Base-by-base conservation (phyloP, 805 yeast genomes). In the Candida awuae region DNA sequence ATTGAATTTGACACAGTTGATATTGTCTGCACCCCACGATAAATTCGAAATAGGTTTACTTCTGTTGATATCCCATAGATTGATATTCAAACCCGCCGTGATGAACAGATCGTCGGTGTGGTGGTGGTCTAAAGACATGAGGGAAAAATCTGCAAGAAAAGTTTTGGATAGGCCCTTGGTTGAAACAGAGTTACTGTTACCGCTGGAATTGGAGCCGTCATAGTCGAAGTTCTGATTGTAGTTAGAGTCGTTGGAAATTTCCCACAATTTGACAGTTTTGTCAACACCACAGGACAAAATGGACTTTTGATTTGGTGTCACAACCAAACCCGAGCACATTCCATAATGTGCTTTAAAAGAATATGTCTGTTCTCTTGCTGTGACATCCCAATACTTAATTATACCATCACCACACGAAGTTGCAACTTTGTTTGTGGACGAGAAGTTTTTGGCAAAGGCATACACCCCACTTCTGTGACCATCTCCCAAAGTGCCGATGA, bases 381-480 rank as follows among this genome's bases (percentile, higher is more conserved):
- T 75, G 62, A 90, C 61, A 61, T 90, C 84, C 98, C 98, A 92
- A 55, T 85, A 84, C 58, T 92, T 92, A 48, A 92, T 73, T 6
- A 84, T 75, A 53, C 99, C 99, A 59, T 92, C 99, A 26, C 95
- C 98, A 7, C 92, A 79, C 8, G 96, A 97, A 8, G 92, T 76
- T 3, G 97, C 97, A 21, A 90, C 62, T 54, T 78, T 79, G 52
- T 77, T 83, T 36, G 87, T 68, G 32, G 73, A 66, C 32, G 71
- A 62, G 55, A 77, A 77, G 60, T 88, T 83, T 59, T 81, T 83
- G 6, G 96, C 94, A 34, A 92, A 73, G 14, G 80, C 67, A 60
- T 92, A 90, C 12, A 92, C 86, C 42, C 97, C 97, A 57, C 92
- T 98, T 41, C 90, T 67, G 56, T 94, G 98, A 8, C 98, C 98